A percentile compares a stretch with the other conserved stretches of the same genome.
Evolutionary conservation across 164 flowering plant species (phyloP).

Genomic region (Brasenia schreberi): DNA sequence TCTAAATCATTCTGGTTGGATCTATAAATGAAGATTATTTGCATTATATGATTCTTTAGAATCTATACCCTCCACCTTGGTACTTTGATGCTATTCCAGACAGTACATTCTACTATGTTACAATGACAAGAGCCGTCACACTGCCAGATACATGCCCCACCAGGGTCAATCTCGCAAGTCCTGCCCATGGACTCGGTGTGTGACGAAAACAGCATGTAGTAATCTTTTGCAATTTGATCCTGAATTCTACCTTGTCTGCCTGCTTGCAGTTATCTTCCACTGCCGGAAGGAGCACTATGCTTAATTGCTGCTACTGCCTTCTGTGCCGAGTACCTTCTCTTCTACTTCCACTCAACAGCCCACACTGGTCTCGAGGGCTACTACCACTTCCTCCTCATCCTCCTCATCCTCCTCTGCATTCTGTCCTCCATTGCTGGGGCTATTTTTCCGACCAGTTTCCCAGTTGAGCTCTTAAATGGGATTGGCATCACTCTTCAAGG

Average conservation of each 20-base stretch:
- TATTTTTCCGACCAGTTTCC: slow-evolving; percentile 59
- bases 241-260: neutral
- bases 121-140: too few species aligned
- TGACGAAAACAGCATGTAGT: neutral
- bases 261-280: slow-evolving; percentile 42
- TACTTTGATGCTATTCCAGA: too few species aligned
- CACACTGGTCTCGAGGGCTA: slow-evolving; percentile 96
- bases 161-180: too few species aligned
- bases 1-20: too few species aligned
- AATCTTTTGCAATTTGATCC: neutral
- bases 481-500: slow-evolving; percentile 91
- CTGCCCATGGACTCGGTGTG: too few species aligned
- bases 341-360: slow-evolving; percentile 82
- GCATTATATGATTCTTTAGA: too few species aligned
- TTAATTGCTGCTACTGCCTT: slow-evolving; percentile 77
- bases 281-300: slow-evolving; percentile 81
- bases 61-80: too few species aligned
- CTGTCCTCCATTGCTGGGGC: slow-evolving; percentile 53
- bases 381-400: slow-evolving; percentile 83
- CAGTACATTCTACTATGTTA: too few species aligned
- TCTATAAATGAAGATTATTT: too few species aligned
- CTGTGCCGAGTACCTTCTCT: slow-evolving; percentile 73
- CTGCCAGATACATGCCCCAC: too few species aligned
- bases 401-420: slow-evolving; percentile 71
- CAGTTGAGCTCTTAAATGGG: slow-evolving; percentile 55